A percentile compares a stretch with the other conserved stretches of the same genome.
Conservation (phyloP, 495 filamentous ascomycete genomes). For the Chaetomium tenue region DNA sequence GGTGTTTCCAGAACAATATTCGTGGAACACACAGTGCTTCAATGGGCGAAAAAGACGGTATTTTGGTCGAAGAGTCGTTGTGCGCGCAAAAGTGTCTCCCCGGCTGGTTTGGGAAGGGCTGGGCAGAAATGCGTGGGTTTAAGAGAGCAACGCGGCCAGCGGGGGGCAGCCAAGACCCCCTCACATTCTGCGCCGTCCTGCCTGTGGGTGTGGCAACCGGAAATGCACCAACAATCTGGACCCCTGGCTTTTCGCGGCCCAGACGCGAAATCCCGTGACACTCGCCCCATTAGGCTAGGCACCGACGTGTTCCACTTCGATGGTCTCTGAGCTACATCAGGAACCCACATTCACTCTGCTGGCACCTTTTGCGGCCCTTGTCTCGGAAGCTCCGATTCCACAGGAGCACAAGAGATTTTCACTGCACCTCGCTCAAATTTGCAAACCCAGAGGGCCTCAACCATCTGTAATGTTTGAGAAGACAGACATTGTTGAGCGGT, state of each 20-base stretch:
- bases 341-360: neutral
- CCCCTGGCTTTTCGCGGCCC: constrained; percentile 29
- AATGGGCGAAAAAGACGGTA: neutral
- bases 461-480: no score
- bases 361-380: neutral
- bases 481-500: neutral
- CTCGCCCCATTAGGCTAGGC: constrained; percentile 18
- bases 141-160: constrained; percentile 24
- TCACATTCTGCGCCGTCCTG: constrained; percentile 15
- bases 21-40: neutral
- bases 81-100: constrained; percentile 10
- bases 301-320: constrained; percentile 14
- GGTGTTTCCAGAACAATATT: neutral
- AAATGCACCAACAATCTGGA: constrained; percentile 27
- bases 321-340: constrained; percentile 8
- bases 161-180: constrained; percentile 21
- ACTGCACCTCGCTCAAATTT: neutral
- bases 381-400: neutral
- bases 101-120: constrained; percentile 15
- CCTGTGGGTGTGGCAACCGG: constrained; percentile 25
- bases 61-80: neutral
- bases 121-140: constrained; percentile 28
- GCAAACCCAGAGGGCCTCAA: neutral
- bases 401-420: neutral
- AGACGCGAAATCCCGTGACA: constrained; percentile 39